phyloP scores from a whole-genome alignment of 495 filamentous ascomycete species.

The Cercophora newfieldiana region DNA sequence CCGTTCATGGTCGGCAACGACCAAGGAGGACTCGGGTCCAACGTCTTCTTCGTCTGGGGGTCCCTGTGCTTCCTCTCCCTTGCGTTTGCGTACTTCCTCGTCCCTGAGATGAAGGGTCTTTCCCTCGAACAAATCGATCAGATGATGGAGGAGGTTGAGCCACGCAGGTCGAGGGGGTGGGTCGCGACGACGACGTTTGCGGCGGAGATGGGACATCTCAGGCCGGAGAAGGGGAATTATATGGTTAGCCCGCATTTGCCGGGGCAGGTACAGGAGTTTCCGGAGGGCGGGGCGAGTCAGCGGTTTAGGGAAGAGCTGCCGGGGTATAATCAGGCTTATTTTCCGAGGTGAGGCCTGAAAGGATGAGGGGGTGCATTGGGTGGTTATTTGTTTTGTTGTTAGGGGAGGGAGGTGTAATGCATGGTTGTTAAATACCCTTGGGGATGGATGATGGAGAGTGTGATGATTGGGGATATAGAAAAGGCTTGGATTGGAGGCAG shows the following conservation, averaged over 20 bases:
- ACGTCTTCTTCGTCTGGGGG: constrained; percentile 79
- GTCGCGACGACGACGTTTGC: constrained; percentile 69
- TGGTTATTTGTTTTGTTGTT: not conserved
- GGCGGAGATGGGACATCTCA: constrained; percentile 36
- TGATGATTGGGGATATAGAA: not conserved
- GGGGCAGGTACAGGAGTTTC: not conserved
- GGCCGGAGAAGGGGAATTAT: constrained; percentile 6
- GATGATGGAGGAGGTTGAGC: constrained; percentile 80
- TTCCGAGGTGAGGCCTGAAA: not conserved
- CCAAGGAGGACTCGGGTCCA: constrained; percentile 63
- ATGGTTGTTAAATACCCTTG: not conserved
- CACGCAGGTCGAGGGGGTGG: constrained; percentile 66
- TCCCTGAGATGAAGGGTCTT: constrained; percentile 84
- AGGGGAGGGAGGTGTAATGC: not conserved
- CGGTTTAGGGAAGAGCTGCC: not conserved
- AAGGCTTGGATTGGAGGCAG: not conserved
- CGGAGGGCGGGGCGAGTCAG: not conserved
- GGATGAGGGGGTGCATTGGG: not conserved
- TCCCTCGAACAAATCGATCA: constrained; percentile 84
- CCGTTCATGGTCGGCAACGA: constrained; percentile 71
- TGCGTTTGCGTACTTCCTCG: constrained; percentile 72
- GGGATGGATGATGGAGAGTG: not conserved
- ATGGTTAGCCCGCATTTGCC: not conserved
- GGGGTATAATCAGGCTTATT: constrained; percentile 6
- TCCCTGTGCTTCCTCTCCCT: constrained; percentile 61